These are phyloP conservation scores for Ogataea siamensis DNA, from an alignment of 805 yeast genomes.

Conservation along the genomic window DNA sequence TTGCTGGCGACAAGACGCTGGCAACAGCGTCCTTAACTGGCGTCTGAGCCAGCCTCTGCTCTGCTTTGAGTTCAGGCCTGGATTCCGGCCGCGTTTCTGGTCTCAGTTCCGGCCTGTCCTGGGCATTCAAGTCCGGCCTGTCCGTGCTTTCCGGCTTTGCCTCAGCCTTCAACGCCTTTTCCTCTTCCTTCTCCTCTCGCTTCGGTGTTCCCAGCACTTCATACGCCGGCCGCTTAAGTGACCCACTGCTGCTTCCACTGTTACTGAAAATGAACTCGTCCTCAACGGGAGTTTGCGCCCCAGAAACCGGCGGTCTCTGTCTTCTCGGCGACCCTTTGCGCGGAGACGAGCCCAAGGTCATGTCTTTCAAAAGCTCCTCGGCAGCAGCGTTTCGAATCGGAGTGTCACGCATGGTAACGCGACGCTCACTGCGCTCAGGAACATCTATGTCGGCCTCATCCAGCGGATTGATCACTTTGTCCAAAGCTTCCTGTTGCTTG, in stretches of 20 bases:
- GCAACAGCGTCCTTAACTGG: not conserved
- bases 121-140: too few species aligned
- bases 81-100: not conserved
- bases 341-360: conserved; percentile 34
- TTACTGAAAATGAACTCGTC: conserved; percentile 29
- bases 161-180: not conserved
- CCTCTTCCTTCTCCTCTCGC: conserved; percentile 5
- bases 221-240: conserved; percentile 14
- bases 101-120: not conserved
- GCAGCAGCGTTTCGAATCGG: conserved; percentile 7
- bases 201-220: conserved; percentile 13
- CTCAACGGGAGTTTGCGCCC: conserved; percentile 20
- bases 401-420: conserved; percentile 17
- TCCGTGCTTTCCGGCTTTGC: not conserved
- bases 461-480: conserved; percentile 11
- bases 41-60: not conserved
- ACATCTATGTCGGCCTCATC: conserved; percentile 13
- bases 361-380: conserved; percentile 14
- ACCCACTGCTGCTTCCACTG: conserved; percentile 5
- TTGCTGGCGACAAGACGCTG: conserved; percentile 2
- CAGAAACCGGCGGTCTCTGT: conserved; percentile 10
- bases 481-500: conserved; percentile 21
- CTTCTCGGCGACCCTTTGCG: conserved; percentile 29
- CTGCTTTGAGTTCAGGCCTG: not conserved
- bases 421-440: conserved; percentile 30